Base-by-base conservation (phyloP, 2,329 filamentous ascomycete genomes). In the Aspergillus neoniger region DNA sequence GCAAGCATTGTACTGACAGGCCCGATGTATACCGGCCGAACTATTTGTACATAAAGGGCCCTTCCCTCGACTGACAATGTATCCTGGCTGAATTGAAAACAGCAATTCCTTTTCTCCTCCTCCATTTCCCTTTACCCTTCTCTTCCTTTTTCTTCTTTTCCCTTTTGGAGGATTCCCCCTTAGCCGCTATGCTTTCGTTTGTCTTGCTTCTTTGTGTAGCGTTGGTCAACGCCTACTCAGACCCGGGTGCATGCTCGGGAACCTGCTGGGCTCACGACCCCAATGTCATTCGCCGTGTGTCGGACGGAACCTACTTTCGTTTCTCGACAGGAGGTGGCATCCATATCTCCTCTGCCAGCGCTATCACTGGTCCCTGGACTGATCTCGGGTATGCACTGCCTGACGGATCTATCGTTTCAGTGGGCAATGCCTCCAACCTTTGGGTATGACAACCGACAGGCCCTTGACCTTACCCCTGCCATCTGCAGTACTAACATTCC, bases 321-420 rank as follows among this genome's bases (percentile, higher is more conserved):
- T 85, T 84, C 67, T 80, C 80, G 0, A 85, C 83, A 0, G 81
- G 81, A 14, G 77, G 75, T n/a, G 79, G 80, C 57, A 79, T 85
- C 23, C 73, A 78, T 10, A 78, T 82, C 30, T 77, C 81, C 66
- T 80, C 76, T 4, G 79, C 82, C 0, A 70, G 77, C 0, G 67
- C 73, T 1, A 72, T 85, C 44, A 74, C 72, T 23, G 83, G 83
- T 1, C 81, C 83, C 5, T 85, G 83, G 83, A 78, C 71, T 0
- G 78, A 78, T 63, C 72, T 77, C 39, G 81, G 82, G 32, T 72
- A 77, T 10, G 81, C 79, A 17, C 71, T 85, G 17, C 75, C 79
- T 1, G 65, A 63, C 7, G 79, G 80, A 3, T 80, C 79, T 1
- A 79, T 70, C 47, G 82, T 81, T 48, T 69, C 76, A 53, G 69